A percentile compares a stretch with the other conserved stretches of the same genome.
Evolutionary conservation across 208 protist species (phyloP).

Genomic region (Crithidia acanthocephali): DNA sequence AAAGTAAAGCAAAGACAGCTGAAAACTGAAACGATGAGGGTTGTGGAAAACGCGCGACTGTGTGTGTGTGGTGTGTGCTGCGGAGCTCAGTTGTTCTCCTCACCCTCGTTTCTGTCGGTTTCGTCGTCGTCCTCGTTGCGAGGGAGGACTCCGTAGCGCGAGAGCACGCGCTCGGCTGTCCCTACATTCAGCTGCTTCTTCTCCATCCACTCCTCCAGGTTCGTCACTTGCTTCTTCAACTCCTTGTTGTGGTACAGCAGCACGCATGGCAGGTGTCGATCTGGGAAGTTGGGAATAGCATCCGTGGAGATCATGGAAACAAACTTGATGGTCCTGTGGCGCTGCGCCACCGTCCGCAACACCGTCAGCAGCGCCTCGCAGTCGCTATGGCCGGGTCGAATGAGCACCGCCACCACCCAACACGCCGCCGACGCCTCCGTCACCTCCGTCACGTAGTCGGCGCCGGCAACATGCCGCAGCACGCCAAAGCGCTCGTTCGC

Average conservation of each 20-base stretch:
- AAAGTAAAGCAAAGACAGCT: no score
- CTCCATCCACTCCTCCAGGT: conserved; percentile 58
- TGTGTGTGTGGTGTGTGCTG: no score
- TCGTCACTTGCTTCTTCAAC: conserved; percentile 74
- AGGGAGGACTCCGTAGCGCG: conserved; percentile 48
- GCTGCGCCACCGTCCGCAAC: conserved; percentile 73
- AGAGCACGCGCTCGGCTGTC: conserved; percentile 57
- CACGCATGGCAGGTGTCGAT: conserved; percentile 81
- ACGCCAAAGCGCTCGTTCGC: conserved; percentile 68
- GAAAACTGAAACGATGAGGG: neutral
- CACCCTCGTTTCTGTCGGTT: neutral
- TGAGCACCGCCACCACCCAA: conserved; percentile 77
- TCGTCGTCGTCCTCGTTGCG: conserved; percentile 33
- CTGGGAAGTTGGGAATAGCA: conserved; percentile 80
- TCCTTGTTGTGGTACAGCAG: conserved; percentile 77
- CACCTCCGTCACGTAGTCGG: conserved; percentile 83
- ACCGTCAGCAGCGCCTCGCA: conserved; percentile 82
- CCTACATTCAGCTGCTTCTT: conserved; percentile 44
- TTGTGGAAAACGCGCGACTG: neutral
- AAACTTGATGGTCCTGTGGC: conserved; percentile 77
- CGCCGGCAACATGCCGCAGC: conserved; percentile 64
- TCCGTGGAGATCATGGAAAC: conserved; percentile 85
- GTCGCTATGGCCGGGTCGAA: conserved; percentile 71
- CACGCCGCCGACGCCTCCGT: conserved; percentile 70
- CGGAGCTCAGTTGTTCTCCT: neutral